Conservation (phyloP, 495 filamentous ascomycete species). For the Podospora sp. region DNA sequence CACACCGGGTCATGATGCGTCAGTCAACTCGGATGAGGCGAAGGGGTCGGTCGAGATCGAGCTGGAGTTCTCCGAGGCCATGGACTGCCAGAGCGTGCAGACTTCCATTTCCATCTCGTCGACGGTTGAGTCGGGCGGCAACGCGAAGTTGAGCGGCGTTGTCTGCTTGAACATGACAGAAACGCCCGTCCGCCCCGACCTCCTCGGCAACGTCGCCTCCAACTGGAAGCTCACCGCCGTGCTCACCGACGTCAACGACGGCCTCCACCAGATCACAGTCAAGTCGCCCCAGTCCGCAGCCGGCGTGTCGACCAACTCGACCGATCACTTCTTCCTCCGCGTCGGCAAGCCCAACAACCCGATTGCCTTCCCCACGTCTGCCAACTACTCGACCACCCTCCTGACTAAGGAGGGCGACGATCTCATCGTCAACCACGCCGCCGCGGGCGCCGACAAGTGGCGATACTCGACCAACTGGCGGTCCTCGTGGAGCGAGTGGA, state of each 20-base stretch:
- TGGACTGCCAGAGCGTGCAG: slow-evolving; percentile 61
- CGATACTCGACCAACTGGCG: slow-evolving; percentile 67
- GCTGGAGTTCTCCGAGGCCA: slow-evolving; percentile 63
- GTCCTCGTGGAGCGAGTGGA: slow-evolving; percentile 62
- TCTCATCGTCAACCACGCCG: slow-evolving; percentile 60
- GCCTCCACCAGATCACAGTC: slow-evolving; percentile 63
- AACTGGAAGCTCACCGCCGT: slow-evolving; percentile 57
- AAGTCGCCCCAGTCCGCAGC: slow-evolving; percentile 52
- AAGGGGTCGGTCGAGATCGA: slow-evolving; percentile 47
- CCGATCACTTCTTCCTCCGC: slow-evolving; percentile 54
- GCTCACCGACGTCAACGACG: slow-evolving; percentile 48
- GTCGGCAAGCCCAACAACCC: slow-evolving; percentile 53
- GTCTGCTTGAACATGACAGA: slow-evolving; percentile 46
- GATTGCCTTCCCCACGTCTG: slow-evolving; percentile 58
- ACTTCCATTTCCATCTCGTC: slow-evolving; percentile 46
- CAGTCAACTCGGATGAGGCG: slow-evolving; percentile 44
- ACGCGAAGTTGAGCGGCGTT: slow-evolving; percentile 10
- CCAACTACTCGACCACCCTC: slow-evolving; percentile 62
- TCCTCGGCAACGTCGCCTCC: slow-evolving; percentile 44
- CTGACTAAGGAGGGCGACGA: slow-evolving; percentile 44
- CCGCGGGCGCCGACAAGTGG: slow-evolving; percentile 65
- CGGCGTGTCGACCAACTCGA: slow-evolving; percentile 27
- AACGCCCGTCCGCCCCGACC: slow-evolving; percentile 52
- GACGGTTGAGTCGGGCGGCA: slow-evolving; percentile 50
- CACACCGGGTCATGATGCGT: slow-evolving; percentile 64